phyloP scores from a whole-genome alignment of 768 basidiomycete genomes.

The Agrocybe pediades region DNA sequence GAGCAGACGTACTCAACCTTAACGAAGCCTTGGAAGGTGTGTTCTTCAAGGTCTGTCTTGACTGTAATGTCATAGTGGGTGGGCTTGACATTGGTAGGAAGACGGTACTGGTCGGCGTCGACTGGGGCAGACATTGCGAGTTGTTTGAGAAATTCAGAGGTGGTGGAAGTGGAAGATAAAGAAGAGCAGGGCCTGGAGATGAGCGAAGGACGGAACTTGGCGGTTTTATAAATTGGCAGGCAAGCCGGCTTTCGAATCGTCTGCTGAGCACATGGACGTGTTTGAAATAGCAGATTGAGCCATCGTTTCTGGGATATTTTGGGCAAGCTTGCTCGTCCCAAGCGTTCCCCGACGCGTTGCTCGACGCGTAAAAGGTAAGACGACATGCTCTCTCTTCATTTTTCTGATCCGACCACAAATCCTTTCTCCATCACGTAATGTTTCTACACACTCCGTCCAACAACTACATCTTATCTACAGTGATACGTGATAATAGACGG shows the following conservation, averaged over 20 bases:
- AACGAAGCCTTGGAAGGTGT: slow-evolving; percentile 76
- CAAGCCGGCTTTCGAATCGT: slow-evolving; percentile 13
- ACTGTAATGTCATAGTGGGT: slow-evolving; percentile 79
- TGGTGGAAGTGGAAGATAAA: slow-evolving; percentile 18
- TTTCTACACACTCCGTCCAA: too few species aligned
- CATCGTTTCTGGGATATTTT: slow-evolving; percentile 8
- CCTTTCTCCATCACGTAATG: not conserved
- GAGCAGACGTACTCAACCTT: slow-evolving; percentile 56
- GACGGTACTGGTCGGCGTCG: slow-evolving; percentile 48
- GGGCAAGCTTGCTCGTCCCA: not conserved
- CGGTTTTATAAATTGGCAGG: slow-evolving; percentile 23
- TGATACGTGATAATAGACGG: slow-evolving; percentile 22
- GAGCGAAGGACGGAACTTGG: slow-evolving; percentile 20
- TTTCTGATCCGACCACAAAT: not conserved
- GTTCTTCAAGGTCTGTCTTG: slow-evolving; percentile 79
- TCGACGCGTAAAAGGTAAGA: slow-evolving; percentile 17
- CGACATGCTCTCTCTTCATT: slow-evolving; percentile 15
- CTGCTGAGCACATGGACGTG: slow-evolving; percentile 21
- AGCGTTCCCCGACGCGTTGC: slow-evolving; percentile 13
- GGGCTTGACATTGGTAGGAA: slow-evolving; percentile 68
- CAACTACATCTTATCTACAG: too few species aligned
- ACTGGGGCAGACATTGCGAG: slow-evolving; percentile 26
- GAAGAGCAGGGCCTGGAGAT: slow-evolving; percentile 12
- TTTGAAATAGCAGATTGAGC: slow-evolving; percentile 10
- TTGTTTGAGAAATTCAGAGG: slow-evolving; percentile 9